Evolutionary conservation across 108 stramenopile species (phyloP).

Genomic region (Schizochytrium sp.): DNA sequence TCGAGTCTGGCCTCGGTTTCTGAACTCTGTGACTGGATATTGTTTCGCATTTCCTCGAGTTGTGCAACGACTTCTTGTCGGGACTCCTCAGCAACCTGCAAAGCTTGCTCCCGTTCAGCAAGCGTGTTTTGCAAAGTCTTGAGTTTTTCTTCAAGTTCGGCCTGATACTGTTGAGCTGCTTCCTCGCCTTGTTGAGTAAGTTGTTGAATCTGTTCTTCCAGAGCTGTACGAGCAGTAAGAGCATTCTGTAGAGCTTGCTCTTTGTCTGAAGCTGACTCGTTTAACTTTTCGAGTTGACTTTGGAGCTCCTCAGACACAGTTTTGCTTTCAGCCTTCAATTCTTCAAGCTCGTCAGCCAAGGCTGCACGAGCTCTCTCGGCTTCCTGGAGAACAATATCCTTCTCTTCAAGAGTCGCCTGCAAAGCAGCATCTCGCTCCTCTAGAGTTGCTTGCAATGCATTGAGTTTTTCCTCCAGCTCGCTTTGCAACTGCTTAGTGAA

Average conservation of each 20-base stretch:
- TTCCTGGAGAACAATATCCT: background rate
- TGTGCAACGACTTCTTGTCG: background rate
- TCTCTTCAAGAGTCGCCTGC: background rate
- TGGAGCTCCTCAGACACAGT: background rate
- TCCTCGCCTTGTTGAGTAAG: constrained; percentile 4
- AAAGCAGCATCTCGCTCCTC: background rate
- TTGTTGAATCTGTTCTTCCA: background rate
- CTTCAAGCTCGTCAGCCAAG: background rate
- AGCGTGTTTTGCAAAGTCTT: background rate
- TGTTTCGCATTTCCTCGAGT: background rate
- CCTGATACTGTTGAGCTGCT: background rate
- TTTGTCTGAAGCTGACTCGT: background rate
- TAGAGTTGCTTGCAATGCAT: background rate
- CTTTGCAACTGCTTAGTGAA: background rate
- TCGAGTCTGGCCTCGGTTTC: background rate
- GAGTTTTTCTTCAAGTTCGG: constrained; percentile 5
- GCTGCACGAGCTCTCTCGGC: background rate
- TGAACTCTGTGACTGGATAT: background rate
- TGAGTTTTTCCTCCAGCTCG: background rate
- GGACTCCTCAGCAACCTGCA: background rate
- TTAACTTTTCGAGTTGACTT: background rate
- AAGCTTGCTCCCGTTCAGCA: background rate
- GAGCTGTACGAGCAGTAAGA: background rate
- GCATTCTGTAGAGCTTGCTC: background rate
- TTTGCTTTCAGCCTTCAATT: background rate